These are phyloP conservation scores for Coffea eugenioides DNA, from an alignment of 257 asterid genomes.

Conservation along the genomic window DNA sequence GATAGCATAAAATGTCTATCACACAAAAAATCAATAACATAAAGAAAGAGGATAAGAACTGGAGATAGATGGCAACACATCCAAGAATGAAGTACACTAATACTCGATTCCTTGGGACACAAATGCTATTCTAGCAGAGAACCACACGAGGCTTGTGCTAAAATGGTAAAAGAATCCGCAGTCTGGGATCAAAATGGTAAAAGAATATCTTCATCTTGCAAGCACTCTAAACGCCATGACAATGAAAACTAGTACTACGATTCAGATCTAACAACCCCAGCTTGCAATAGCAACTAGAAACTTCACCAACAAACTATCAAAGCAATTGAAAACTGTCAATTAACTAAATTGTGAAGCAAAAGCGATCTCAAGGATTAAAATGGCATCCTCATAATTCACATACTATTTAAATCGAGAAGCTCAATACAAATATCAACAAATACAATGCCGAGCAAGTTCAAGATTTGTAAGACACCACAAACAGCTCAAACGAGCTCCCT, in stretches of 20 bases:
- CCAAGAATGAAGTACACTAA: not conserved
- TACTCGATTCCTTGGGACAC: not conserved
- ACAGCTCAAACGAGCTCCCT: not conserved
- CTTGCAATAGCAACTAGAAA: not conserved
- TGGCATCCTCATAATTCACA: not conserved
- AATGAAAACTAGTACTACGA: not conserved
- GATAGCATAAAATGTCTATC: not conserved
- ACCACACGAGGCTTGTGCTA: not conserved
- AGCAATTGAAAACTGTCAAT: not conserved
- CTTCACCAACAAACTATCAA: not conserved
- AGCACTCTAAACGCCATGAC: not conserved
- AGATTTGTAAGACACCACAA: not conserved
- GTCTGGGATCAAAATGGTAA: not conserved
- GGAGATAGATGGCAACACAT: not conserved
- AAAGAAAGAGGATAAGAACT: not conserved
- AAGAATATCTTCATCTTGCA: not conserved
- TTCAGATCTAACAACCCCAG: constrained; percentile 9
- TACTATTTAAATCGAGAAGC: not conserved
- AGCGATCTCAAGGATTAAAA: not conserved
- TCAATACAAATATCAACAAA: not conserved
- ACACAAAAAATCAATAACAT: not conserved
- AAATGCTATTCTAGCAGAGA: not conserved
- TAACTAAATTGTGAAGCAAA: not conserved
- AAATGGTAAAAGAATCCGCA: not conserved
- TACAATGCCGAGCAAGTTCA: too few relatives aligned